These are phyloP conservation scores for Amauroascus niger DNA, from an alignment of 2,329 filamentous ascomycete species.

Conservation along the genomic window DNA sequence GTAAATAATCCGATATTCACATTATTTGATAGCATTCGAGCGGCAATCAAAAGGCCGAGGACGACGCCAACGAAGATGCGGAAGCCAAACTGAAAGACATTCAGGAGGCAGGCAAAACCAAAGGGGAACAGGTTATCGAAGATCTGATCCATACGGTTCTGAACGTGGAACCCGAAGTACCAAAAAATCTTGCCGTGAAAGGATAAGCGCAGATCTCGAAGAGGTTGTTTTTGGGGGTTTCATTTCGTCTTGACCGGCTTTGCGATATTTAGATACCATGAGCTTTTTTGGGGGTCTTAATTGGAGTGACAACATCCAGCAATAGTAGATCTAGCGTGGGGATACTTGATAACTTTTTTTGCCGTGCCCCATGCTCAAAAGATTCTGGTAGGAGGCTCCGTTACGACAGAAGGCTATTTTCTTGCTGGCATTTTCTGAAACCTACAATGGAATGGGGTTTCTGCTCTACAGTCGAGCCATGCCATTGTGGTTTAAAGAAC, in stretches of 20 bases:
- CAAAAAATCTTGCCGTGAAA: constrained; percentile 33
- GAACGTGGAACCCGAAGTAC: constrained; percentile 65
- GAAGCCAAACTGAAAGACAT: constrained; percentile 77
- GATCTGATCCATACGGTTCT: constrained; percentile 78
- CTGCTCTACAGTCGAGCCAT: too few relatives aligned
- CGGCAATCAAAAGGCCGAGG: constrained; percentile 75
- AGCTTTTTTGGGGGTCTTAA: not conserved
- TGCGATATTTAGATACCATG: constrained; percentile 1
- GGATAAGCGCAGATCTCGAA: not conserved
- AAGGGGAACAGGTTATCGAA: constrained; percentile 67
- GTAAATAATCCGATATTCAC: not conserved
- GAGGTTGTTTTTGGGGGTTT: not conserved
- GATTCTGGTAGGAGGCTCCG: too few relatives aligned
- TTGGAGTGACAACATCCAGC: not conserved
- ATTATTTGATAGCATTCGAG: constrained; percentile 63
- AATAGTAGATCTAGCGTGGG: not conserved
- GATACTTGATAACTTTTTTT: too few relatives aligned
- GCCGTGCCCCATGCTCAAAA: too few relatives aligned
- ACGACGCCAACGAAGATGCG: constrained; percentile 68
- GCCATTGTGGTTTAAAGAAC: not conserved
- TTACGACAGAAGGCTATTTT: too few relatives aligned
- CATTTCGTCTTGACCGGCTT: not conserved
- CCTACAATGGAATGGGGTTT: too few relatives aligned
- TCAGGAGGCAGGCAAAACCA: constrained; percentile 66
- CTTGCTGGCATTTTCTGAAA: too few relatives aligned